These are phyloP conservation scores for Onygenales sp. DNA, from an alignment of 2,329 filamentous ascomycete genomes.

Conservation along the genomic window DNA sequence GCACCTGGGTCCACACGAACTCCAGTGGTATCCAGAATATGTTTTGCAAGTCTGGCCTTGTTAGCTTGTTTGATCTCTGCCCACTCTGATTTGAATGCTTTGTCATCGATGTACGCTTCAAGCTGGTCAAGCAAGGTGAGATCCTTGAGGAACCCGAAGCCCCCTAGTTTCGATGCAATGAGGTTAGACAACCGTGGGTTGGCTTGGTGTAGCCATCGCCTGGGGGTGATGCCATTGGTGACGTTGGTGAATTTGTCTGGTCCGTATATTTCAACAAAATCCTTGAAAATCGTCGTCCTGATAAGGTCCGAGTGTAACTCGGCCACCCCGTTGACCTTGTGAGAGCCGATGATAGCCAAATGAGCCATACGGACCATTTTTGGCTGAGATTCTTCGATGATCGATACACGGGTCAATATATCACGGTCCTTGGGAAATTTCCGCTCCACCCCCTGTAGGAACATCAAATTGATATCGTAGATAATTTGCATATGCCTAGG, in stretches of 20 bases:
- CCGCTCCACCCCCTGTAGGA: conserved; percentile 84
- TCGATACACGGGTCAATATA: conserved; percentile 76
- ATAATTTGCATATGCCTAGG: conserved; percentile 95
- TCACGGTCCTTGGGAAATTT: conserved; percentile 84
- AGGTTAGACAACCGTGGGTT: conserved; percentile 87
- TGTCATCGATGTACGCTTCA: conserved; percentile 74
- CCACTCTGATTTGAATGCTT: conserved; percentile 88
- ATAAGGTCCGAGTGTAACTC: conserved; percentile 96
- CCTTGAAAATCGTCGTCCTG: conserved; percentile 98
- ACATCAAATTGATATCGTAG: conserved; percentile 93
- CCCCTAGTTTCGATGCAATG: conserved; percentile 80
- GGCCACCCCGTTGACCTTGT: conserved; percentile 98
- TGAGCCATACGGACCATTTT: conserved; percentile 99
- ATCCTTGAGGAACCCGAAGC: conserved; percentile 80
- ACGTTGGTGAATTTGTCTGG: conserved; percentile 98
- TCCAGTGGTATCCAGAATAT: conserved; percentile 74
- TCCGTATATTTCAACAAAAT: conserved; percentile 92
- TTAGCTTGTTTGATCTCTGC: conserved; percentile 93
- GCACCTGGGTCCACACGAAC: conserved; percentile 77
- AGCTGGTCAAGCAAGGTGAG: conserved; percentile 77
- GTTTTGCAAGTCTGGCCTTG: conserved; percentile 83
- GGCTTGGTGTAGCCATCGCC: conserved; percentile 94
- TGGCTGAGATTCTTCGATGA: conserved; percentile 91
- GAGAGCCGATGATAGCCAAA: conserved; percentile 88
- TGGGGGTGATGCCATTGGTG: conserved; percentile 93